Evolutionary conservation across 2,329 filamentous ascomycete species (phyloP), one percentile per base, ranked within the genome.

Genomic region (Keithomyces neogunnii): DNA sequence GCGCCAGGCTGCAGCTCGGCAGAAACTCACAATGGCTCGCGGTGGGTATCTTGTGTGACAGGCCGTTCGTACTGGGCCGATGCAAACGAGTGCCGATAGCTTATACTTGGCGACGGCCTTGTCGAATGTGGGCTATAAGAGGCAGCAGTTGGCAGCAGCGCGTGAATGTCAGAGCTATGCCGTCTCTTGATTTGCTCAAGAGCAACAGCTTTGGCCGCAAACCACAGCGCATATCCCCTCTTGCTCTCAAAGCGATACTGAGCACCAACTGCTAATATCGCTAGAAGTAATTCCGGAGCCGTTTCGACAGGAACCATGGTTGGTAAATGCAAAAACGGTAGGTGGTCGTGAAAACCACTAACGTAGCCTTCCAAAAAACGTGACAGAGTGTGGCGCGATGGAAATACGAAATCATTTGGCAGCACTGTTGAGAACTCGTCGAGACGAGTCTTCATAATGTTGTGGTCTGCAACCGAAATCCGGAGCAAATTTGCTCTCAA

Each of bases 281-380:
- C 84, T 31, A 89, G 68, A 4, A 87, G 69, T 3, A 89, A 69
- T 63, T 88, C 86, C 0, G 84, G 78, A 0, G 83, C 80, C n/a
- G 81, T 75, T n/a, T 82, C 78, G 6, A 77, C 77, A 0, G 83
- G 76, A 2, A 75, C 73, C 45, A 88, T 72, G 0, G 84, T 88
- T 0, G 85, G 81, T 4, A 87, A 68, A 61, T 89, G 85, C 31
- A 89, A 69, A 54, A 88, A 75, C 0, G 76, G 76, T 0, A 79
- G 61, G 53, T 78, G 73, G 49, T 78, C 75, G 51, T 80, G 75
- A 52, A 88, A 87, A 0, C 84, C 84, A 52, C 76, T 80, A 49
- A 87, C 78, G 58, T 87, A 89, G 1, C 84, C 84, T 53, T 86
- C 83, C 33, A 88, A 66, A 55, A 88, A 88, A 35, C 85, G 71